Evolutionary conservation across 169 alveolate species (phyloP), one percentile per base, ranked within the genome.

Genomic region (Eimeria zaria): DNA sequence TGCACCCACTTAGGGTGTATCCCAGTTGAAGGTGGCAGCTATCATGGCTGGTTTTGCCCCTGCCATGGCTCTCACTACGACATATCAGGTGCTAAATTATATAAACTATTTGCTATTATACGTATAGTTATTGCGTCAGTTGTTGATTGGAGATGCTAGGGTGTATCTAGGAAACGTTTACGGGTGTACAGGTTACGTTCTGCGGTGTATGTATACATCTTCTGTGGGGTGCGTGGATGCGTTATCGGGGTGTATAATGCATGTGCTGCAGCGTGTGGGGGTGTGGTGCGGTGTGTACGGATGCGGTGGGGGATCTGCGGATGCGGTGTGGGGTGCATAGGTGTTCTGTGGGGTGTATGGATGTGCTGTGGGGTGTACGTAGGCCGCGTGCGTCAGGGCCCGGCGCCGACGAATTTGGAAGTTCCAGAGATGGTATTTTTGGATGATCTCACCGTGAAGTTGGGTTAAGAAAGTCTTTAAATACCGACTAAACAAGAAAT

Each of bases 41-140:
- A 97, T 80, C 97, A 97, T 39, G 99, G 99, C 22, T 98, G 96
- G 97, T 98, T 98, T 97, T 98, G 99, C 94, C 99, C 99, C 48
- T 98, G 99, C 96, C 99, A 98, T 81, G 99, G 99, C 55, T 98
- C 99, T 53, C 99, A 98, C 95, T 98, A 98, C 94, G 99, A 98
- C 67, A 95, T 96, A 33, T 98, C 99, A 33, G 99, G 98, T 97
- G 44, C 16, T 73, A 30, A 62, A 24, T 22, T 24, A 62, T 62
- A 62, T 62, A 62, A 9, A 9, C 33, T 62, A 62, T n/a, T 22
- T n/a, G 20, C 73, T 62, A 16, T 48, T 48, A 48, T 48, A 48
- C 18, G 62, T 53, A 53, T 53, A 20, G 62, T 12, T 20, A 12
- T 14, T 53, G 18, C 18, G 18, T 58, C 1, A 16, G 67, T 27